A percentile compares a stretch with the other conserved stretches of the same genome.
phyloP scores from a whole-genome alignment of 345 rosid genomes.

The Eucalyptus microcorys region DNA sequence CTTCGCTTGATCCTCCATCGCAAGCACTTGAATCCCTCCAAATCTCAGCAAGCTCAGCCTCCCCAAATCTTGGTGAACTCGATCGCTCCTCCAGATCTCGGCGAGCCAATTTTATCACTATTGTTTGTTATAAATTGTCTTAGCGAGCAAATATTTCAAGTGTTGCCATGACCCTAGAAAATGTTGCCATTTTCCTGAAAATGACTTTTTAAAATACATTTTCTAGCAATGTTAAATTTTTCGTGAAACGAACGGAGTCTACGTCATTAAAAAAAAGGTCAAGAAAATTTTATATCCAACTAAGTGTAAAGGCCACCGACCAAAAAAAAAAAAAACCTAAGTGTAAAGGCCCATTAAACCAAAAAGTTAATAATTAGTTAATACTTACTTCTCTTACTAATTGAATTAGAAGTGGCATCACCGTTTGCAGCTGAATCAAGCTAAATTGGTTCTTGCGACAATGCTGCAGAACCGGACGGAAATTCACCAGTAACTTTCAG shows the following conservation, averaged over 20 bases:
- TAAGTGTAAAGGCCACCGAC: not conserved
- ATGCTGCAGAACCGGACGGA: not conserved
- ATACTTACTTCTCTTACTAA: constrained; percentile 11
- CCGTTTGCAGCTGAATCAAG: not conserved
- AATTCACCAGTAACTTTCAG: not conserved
- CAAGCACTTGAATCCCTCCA: too few species aligned
- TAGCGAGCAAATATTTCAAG: not conserved
- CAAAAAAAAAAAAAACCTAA: too few species aligned
- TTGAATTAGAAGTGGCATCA: constrained; percentile 32
- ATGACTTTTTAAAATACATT: not conserved
- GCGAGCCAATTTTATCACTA: not conserved
- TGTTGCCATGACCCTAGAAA: not conserved
- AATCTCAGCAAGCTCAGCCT: too few species aligned
- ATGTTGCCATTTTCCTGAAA: not conserved
- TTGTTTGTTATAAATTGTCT: not conserved
- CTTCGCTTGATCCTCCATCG: too few species aligned
- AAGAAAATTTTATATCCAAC: not conserved
- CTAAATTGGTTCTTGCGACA: not conserved
- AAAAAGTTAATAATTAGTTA: not conserved
- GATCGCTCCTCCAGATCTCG: too few species aligned
- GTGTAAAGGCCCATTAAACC: not conserved
- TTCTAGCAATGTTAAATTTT: not conserved
- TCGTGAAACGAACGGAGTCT: accelerated
- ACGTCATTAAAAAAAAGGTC: not conserved
- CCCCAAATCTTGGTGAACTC: too few species aligned